A percentile compares a stretch with the other conserved stretches of the same genome.
These are phyloP conservation scores for Ephemerocybe angulata DNA, from an alignment of 768 basidiomycete species.

Conservation along the genomic window DNA sequence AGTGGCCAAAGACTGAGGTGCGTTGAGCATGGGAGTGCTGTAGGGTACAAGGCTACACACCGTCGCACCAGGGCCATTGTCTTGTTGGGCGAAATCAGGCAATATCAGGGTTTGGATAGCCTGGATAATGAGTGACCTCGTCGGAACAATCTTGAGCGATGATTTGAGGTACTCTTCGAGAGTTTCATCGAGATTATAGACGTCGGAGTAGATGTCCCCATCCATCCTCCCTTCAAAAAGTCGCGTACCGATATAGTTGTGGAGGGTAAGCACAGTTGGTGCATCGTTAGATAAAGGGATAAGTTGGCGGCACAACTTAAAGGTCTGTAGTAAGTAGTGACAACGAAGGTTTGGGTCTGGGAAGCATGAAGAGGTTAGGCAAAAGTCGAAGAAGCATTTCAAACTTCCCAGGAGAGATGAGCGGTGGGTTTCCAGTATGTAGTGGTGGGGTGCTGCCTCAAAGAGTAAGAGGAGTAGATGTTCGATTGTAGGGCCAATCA, in stretches of 20 bases:
- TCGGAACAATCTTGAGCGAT: background rate
- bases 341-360: constrained; percentile 8
- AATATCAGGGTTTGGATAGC: background rate
- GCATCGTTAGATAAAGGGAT: background rate
- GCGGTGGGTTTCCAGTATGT: too few species aligned
- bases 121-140: background rate
- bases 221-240: background rate
- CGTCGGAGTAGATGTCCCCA: background rate
- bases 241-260: background rate
- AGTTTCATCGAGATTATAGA: background rate
- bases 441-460: too few species aligned
- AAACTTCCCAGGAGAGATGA: background rate
- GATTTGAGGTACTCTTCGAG: background rate
- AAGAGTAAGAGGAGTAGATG: too few species aligned
- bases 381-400: constrained; percentile 8
- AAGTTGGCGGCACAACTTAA: background rate
- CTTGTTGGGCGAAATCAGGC: background rate
- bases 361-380: constrained; percentile 13
- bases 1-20: background rate
- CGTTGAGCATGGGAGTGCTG: too few species aligned
- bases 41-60: background rate
- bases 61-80: background rate
- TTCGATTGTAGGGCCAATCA: too few species aligned
- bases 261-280: background rate
- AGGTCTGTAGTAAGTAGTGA: background rate